Conservation (phyloP, 164 flowering plant species). For the Berberis vulgaris region DNA sequence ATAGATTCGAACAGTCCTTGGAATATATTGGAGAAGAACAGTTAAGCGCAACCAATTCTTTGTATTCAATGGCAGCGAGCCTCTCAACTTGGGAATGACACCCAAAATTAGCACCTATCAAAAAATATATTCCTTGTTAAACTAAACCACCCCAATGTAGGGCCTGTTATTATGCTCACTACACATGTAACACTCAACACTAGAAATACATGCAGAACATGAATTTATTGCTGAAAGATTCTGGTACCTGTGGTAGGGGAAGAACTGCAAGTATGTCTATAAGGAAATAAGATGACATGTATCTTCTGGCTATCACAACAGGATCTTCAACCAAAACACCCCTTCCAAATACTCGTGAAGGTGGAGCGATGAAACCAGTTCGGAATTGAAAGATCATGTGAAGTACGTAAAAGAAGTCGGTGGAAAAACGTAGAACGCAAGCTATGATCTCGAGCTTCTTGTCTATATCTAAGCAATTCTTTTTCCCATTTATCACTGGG, state of each 20-base stretch:
- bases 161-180: too few relatives aligned
- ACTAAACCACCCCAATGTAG: too few relatives aligned
- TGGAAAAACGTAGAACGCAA: constrained; percentile 1
- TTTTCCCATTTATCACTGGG: not conserved
- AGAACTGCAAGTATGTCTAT: constrained; percentile 3
- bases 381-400: constrained; percentile 1
- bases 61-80: constrained; percentile 48
- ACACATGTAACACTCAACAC: too few relatives aligned
- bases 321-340: constrained; percentile 5
- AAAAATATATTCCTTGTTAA: not conserved
- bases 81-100: constrained; percentile 47
- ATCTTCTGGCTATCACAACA: constrained; percentile 1
- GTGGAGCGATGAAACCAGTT: not conserved
- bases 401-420: constrained; percentile 3
- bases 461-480: not conserved
- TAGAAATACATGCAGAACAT: not conserved
- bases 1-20: constrained; percentile 56
- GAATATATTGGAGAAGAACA: constrained; percentile 68
- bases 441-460: not conserved
- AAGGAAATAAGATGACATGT: not conserved
- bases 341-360: constrained; percentile 6
- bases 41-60: constrained; percentile 62
- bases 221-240: not conserved
- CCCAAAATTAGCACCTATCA: constrained; percentile 52
- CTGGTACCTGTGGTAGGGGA: not conserved